Conservation (phyloP, 352 stramenopile species). For the Pelagophyceae sp. region DNA sequence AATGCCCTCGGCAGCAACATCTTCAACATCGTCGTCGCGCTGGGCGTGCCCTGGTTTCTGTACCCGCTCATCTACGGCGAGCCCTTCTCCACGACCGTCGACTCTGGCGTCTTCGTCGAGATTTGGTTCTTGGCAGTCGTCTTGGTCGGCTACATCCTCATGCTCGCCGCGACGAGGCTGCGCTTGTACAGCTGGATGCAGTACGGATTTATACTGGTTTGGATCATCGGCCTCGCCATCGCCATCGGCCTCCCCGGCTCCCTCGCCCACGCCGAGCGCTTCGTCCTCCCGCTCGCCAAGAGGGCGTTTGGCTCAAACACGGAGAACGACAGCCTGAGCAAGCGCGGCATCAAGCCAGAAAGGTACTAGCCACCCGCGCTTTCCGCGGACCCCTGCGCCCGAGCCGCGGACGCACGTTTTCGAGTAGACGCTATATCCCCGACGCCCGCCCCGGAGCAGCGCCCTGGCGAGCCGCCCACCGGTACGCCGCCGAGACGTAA, state of each 20-base stretch:
- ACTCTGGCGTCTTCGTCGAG: conserved; percentile 3
- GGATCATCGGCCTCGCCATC: neutral
- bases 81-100: neutral
- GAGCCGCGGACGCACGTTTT: too few species aligned
- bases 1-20: conserved; percentile 66
- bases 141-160: neutral
- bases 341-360: too few species aligned
- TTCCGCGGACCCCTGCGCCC: too few species aligned
- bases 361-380: too few species aligned
- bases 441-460: too few species aligned
- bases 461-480: too few species aligned
- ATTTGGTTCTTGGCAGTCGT: neutral
- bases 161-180: neutral
- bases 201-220: neutral
- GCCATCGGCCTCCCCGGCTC: neutral
- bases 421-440: too few species aligned
- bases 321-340: too few species aligned
- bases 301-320: neutral
- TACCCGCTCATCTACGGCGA: conserved; percentile 32
- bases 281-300: neutral
- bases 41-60: conserved; percentile 60
- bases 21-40: conserved; percentile 61
- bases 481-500: too few species aligned
- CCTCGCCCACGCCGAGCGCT: neutral
- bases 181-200: neutral